These are phyloP conservation scores for Phytopythium helicoides DNA, from an alignment of 352 stramenopile species.

Conservation along the genomic window DNA sequence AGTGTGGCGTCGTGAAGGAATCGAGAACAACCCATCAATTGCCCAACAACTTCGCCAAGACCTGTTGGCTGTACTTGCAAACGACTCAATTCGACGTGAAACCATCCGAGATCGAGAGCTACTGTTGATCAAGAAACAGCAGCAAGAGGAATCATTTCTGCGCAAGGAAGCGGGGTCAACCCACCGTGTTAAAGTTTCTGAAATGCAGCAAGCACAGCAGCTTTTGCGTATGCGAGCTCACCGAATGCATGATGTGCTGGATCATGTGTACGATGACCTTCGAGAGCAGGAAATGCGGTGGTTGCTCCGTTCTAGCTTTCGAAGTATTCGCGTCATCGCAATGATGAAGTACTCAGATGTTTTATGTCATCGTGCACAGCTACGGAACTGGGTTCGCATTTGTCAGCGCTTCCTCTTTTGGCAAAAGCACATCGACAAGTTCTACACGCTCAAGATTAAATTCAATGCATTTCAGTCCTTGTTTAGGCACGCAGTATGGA, in stretches of 20 bases:
- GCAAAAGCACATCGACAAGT: slow-evolving; percentile 36
- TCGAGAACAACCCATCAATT: slow-evolving; percentile 33
- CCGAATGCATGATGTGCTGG: slow-evolving; percentile 59
- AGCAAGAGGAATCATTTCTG: slow-evolving; percentile 43
- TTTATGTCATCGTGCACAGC: slow-evolving; percentile 41
- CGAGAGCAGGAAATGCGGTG: slow-evolving; percentile 32
- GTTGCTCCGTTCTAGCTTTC: slow-evolving; percentile 56
- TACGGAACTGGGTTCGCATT: slow-evolving; percentile 63
- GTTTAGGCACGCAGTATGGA: slow-evolving; percentile 43
- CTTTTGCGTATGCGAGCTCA: slow-evolving; percentile 46
- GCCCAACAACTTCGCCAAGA: slow-evolving; percentile 32
- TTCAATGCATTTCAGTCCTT: slow-evolving; percentile 41
- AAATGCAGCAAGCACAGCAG: slow-evolving; percentile 46
- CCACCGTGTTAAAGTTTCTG: slow-evolving; percentile 40
- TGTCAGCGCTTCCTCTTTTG: slow-evolving; percentile 55
- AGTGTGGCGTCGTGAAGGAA: slow-evolving; percentile 42
- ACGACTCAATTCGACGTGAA: slow-evolving; percentile 26
- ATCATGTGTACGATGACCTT: slow-evolving; percentile 57
- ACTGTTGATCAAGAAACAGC: slow-evolving; percentile 29
- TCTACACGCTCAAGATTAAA: slow-evolving; percentile 37
- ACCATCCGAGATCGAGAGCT: slow-evolving; percentile 36
- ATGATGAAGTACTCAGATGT: slow-evolving; percentile 45
- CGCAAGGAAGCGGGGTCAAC: slow-evolving; percentile 42
- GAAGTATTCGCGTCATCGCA: slow-evolving; percentile 39
- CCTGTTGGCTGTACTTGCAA: slow-evolving; percentile 26